Base-by-base conservation (phyloP, 345 rosid species). In the Euclidium syriacum region DNA sequence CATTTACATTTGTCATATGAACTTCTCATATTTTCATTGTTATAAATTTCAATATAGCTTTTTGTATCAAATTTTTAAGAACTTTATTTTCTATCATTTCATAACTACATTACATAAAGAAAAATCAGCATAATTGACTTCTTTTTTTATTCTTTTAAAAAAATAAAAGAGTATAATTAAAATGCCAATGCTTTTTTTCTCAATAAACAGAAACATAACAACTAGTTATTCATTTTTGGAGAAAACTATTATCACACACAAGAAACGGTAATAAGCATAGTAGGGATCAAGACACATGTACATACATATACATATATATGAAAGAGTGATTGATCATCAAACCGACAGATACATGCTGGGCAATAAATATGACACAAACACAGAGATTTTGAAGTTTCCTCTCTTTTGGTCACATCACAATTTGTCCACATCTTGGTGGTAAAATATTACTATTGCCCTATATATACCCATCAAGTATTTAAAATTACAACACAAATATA, bases 401-500 rank as follows among this genome's bases (percentile, higher is more conserved):
- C 70, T 71, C 70, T 64, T 64, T 49, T 71, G 75, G 70, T 40
- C 65, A 71, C 75, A 71, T 64, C 64, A 64, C 71, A 71, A n/a
- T 26, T 63, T 64, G 61, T 64, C 71, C 70, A 64, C 65, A 71
- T 26, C 41, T 62, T 62, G 23, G 65, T 57, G 26, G 70, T 64
- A 57, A 63, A 41, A 48, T 16, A 62, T 30, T 64, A 71, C 54
- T 71, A 71, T 56, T 48, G 46, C 75, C 75, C 74, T 70, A 70
- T 50, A 39, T 39, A 57, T 71, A 64, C 49, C 75, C 60, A 71
- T 64, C 40, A 63, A 56, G 43, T 71, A 19, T 64, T 49, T 71
- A 32, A 64, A 23, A 71, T 71, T 64, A 71, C 70, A 71, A 71
- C 69, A 49, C 75, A 57, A 47, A 71, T 55, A 63, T 56, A 56